Base-by-base conservation (phyloP, 1,284 basidiomycete genomes). In the Xerocomus subilludens region DNA sequence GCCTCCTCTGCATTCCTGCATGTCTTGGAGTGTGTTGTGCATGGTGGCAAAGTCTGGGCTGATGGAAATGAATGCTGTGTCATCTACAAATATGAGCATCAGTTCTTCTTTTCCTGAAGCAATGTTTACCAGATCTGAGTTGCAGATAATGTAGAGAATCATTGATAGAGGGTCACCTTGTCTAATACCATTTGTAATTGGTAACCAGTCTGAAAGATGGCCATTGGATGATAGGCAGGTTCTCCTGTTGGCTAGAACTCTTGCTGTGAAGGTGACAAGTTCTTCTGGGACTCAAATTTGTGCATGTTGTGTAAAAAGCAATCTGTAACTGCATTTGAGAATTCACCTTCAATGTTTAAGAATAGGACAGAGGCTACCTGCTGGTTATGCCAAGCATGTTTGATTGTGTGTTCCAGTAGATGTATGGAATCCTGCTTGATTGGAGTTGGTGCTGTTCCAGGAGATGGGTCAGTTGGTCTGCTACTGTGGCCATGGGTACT, bases 301-400 rank as follows among this genome's bases (percentile, higher is more conserved):
- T n/a, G n/a, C n/a, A n/a, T n/a, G n/a, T n/a, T n/a, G 65, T 84
- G 79, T 0, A 84, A 18, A 3, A 86, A 82, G 1, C 58, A 33
- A 7, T 80, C 64, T 0, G 75, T 77, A 3, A 80, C 75, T 0
- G 80, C 80, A 47, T 79, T 85, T 0, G 83, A 83, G 68, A 86
- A 86, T 2, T 51, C 62, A 1, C 62, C 62, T 32, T 70, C 62
- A 0, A 70, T 70, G 32, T 70, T 53, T 2, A 70, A 62, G 42
- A 70, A 70, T 4, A 73, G 42, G 1, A 14, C 33, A 0, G 70
- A 73, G 0, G 25, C 30, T 4, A 66, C 70, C 10, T 38, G 32
- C 1, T 18, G 1, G 0, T 25, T 27, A 0, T 23, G 8, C 70
- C 70, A 73, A 1, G 36, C 38, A 25, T 63, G 18, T 13, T 27